Conservation (phyloP, 805 yeast species). For the Cyberlindnera subsufficiens region DNA sequence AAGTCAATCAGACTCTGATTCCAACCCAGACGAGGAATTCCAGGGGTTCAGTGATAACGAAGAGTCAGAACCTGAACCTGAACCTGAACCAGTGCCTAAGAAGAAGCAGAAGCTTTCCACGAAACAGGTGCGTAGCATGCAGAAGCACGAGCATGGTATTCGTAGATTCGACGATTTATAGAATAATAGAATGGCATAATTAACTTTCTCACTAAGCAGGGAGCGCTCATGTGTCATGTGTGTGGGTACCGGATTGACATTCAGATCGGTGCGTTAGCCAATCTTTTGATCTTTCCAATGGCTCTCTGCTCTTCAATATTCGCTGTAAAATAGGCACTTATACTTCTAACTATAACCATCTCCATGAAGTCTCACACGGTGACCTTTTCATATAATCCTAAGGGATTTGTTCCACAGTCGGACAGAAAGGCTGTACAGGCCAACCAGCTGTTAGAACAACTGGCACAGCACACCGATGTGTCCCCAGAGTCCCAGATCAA, state of each 20-base stretch:
- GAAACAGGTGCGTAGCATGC: conserved; percentile 42
- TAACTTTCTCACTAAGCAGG: too few relatives aligned
- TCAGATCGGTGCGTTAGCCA: too few relatives aligned
- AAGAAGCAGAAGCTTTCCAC: conserved; percentile 31
- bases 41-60: neutral
- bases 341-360: too few relatives aligned
- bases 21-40: conserved; percentile 14
- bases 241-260: too few relatives aligned
- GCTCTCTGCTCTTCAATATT: too few relatives aligned
- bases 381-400: conserved; percentile 9
- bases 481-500: conserved; percentile 7
- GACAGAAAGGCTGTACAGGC: conserved; percentile 1
- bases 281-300: too few relatives aligned
- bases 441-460: neutral
- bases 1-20: conserved; percentile 10
- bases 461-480: conserved; percentile 1
- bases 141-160: conserved; percentile 58
- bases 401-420: conserved; percentile 3
- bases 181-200: neutral
- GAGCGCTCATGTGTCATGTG: too few relatives aligned
- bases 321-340: too few relatives aligned
- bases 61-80: conserved; percentile 14
- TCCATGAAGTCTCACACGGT: conserved; percentile 5
- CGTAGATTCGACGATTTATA: conserved; percentile 56
- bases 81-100: conserved; percentile 16